phyloP scores from a whole-genome alignment of 345 rosid genomes.

The Sapria himalayana region DNA sequence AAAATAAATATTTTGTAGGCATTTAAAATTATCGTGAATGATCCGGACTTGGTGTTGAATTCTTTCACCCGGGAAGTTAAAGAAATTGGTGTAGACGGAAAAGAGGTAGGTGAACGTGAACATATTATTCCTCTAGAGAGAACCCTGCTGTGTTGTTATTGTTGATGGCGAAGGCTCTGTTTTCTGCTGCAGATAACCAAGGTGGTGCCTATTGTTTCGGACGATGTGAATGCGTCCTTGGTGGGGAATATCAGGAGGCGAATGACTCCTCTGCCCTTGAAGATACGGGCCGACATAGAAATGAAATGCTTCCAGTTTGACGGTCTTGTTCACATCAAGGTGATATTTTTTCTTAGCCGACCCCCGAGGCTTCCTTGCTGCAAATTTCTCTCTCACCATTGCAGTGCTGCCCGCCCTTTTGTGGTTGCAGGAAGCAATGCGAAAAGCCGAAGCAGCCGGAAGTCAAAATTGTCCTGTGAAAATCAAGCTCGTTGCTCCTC shows the following conservation, averaged over 20 bases:
- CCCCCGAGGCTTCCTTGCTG: not conserved
- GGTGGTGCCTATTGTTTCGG: constrained; percentile 71
- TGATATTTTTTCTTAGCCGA: constrained; percentile 7
- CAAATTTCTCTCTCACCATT: not conserved
- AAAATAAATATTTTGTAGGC: constrained; percentile 28
- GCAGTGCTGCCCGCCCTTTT: not conserved
- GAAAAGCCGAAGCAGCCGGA: constrained; percentile 87
- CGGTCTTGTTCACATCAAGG: constrained; percentile 95
- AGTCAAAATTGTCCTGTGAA: constrained; percentile 84
- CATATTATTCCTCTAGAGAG: constrained; percentile 5
- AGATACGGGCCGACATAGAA: constrained; percentile 87
- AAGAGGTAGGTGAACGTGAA: constrained; percentile 74
- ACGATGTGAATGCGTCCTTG: constrained; percentile 70
- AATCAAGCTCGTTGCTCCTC: constrained; percentile 91
- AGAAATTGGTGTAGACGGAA: constrained; percentile 75
- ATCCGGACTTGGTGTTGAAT: constrained; percentile 71
- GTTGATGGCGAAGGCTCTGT: constrained; percentile 5
- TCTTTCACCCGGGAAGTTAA: constrained; percentile 67
- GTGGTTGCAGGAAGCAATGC: constrained; percentile 69
- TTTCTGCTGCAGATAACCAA: constrained; percentile 33
- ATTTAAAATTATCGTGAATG: constrained; percentile 71
- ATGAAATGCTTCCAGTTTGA: constrained; percentile 97
- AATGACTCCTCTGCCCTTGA: constrained; percentile 94
- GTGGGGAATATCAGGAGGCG: constrained; percentile 76
- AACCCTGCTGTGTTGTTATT: not conserved